Evolutionary conservation across 495 filamentous ascomycete genomes (phyloP).

Genomic region (Haplographium delicatum): DNA sequence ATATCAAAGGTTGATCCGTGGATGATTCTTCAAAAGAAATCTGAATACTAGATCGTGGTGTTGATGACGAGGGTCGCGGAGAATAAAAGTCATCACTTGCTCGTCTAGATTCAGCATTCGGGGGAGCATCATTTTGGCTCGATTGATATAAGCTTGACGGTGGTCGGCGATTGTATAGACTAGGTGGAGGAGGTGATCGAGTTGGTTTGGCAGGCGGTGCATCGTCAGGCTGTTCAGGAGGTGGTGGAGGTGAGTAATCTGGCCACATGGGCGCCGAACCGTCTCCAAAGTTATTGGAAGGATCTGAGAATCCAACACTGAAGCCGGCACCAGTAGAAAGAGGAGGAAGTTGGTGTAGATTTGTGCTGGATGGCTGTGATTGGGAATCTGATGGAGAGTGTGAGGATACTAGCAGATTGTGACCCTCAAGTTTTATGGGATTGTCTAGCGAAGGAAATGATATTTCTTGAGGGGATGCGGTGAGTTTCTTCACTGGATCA

Average conservation of each 20-base stretch:
- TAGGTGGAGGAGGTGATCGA: slow-evolving; percentile 31
- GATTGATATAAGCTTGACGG: slow-evolving; percentile 30
- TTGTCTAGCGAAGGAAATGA: slow-evolving; percentile 2
- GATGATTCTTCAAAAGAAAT: slow-evolving; percentile 19
- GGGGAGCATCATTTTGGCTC: slow-evolving; percentile 11
- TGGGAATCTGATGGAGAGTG: not conserved
- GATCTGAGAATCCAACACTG: slow-evolving; percentile 1
- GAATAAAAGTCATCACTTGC: slow-evolving; percentile 24
- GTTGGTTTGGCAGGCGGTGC: slow-evolving; percentile 12
- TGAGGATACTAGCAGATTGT: slow-evolving; percentile 22
- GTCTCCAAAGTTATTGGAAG: slow-evolving; percentile 3
- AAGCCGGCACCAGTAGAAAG: slow-evolving; percentile 16
- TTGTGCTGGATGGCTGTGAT: slow-evolving; percentile 2
- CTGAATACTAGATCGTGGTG: slow-evolving; percentile 22
- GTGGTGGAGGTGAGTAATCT: slow-evolving; percentile 33
- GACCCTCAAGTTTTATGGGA: slow-evolving; percentile 19
- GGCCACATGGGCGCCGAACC: slow-evolving; percentile 24
- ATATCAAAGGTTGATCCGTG: slow-evolving; percentile 5
- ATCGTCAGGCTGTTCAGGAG: slow-evolving; percentile 21
- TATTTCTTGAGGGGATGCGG: slow-evolving; percentile 28
- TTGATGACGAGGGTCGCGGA: slow-evolving; percentile 10
- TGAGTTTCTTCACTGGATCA: slow-evolving; percentile 20
- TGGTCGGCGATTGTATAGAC: slow-evolving; percentile 34
- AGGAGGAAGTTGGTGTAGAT: slow-evolving; percentile 10
- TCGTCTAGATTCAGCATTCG: slow-evolving; percentile 17